Base-by-base conservation (phyloP, 768 basidiomycete species). In the Termitomyces sp. region DNA sequence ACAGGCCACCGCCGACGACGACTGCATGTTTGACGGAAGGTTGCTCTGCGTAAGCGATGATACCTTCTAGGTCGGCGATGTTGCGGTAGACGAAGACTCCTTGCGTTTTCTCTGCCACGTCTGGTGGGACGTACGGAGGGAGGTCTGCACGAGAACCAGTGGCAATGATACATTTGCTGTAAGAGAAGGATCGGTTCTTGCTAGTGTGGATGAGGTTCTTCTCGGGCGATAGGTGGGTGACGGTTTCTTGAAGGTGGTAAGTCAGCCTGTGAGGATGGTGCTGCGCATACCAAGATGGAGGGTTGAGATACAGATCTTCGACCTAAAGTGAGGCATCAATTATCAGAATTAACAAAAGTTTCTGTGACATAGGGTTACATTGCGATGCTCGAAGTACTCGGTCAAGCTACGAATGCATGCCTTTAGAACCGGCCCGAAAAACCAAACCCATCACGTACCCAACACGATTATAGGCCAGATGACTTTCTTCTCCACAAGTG, bases 31-130 rank as follows among this genome's bases (percentile, higher is more conserved):
- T 78, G 8, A 84, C 75, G 1, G 71, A 68, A 9, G 74, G 72
- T 48, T 70, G 63, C 47, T 83, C 75, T 4, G 85, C 77, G 64
- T 85, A 89, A n/a, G 70, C 64, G 50, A 88, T 79, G 59, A 91
- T 85, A 6, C 70, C 74, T 57, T 88, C 81, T 44, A 91, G 73
- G 65, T 91, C 89, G 22, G 83, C 71, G 47, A 91, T 81, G 60
- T 83, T 88, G 34, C 89, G 81, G 66, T 91, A 91, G 0, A 87
- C 86, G 59, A 89, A 89, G 2, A 87, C 72, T 4, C 89, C 89
- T 39, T 75, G 76, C 7, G 76, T 79, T 33, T 65, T 68, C 18
- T 67, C 70, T 4, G 75, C 72, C 16, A 73, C 64, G 33, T 75
- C 72, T 1, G 72, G 63, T 5, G 82, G 72, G 36, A 82, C 71